phyloP scores from a whole-genome alignment of 2,329 filamentous ascomycete species.

The Pseudocercospora fuligena region DNA sequence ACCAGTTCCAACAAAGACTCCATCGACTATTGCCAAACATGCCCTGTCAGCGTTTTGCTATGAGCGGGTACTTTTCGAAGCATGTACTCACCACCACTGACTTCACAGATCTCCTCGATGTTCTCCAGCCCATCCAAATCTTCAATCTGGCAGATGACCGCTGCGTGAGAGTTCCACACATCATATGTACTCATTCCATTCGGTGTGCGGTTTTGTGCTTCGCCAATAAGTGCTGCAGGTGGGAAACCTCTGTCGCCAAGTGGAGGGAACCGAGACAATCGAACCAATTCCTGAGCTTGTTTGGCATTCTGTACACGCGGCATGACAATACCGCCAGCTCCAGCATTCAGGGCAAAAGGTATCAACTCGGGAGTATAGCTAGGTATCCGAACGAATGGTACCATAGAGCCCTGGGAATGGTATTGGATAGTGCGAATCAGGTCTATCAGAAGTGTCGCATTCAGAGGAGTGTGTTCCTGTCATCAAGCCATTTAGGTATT shows the following conservation, averaged over 20 bases:
- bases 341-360: slow-evolving; percentile 11
- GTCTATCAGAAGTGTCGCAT: slow-evolving; percentile 9
- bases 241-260: slow-evolving; percentile 13
- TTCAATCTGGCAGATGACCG: slow-evolving; percentile 16
- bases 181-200: slow-evolving; percentile 9
- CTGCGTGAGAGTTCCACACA: slow-evolving; percentile 15
- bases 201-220: background rate
- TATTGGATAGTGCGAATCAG: slow-evolving; percentile 19
- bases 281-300: slow-evolving; percentile 9
- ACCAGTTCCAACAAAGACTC: slow-evolving; percentile 13
- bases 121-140: slow-evolving; percentile 16
- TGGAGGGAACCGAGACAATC: slow-evolving; percentile 5
- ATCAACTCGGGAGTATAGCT: slow-evolving; percentile 11
- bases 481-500: background rate
- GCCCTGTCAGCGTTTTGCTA: background rate
- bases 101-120: slow-evolving; percentile 15
- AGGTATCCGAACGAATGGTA: slow-evolving; percentile 15
- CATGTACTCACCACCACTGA: slow-evolving; percentile 8
- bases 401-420: slow-evolving; percentile 14
- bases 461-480: slow-evolving; percentile 15
- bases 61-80: background rate
- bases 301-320: slow-evolving; percentile 13
- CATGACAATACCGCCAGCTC: slow-evolving; percentile 15
- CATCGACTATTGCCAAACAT: slow-evolving; percentile 7
- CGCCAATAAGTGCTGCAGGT: slow-evolving; percentile 9